Evolutionary conservation across 352 stramenopile genomes (phyloP).

Genomic region (Globisporangium spiculum): DNA sequence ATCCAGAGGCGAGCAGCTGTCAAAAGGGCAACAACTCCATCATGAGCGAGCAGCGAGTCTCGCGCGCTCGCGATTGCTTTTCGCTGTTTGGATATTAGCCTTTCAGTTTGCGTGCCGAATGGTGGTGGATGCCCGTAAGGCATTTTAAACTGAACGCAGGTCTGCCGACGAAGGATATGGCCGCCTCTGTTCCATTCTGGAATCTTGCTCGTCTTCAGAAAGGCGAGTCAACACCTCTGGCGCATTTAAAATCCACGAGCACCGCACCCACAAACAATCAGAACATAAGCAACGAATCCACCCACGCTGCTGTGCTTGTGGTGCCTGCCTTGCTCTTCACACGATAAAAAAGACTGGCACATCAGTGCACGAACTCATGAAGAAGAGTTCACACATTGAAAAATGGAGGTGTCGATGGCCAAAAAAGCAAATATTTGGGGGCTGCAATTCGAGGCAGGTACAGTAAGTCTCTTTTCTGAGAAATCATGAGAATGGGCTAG

Average conservation of each 20-base stretch:
- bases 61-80: neutral
- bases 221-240: neutral
- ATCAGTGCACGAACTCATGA: too few relatives aligned
- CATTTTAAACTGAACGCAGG: neutral
- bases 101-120: neutral
- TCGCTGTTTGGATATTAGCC: neutral
- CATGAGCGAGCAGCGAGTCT: neutral
- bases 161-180: neutral
- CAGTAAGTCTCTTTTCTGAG: neutral
- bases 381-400: neutral
- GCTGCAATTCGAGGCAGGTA: slow-evolving; percentile 1
- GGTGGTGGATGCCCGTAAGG: neutral
- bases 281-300: neutral
- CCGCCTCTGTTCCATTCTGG: too few relatives aligned
- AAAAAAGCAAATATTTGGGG: neutral
- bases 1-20: neutral
- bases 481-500: slow-evolving; percentile 7
- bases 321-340: neutral
- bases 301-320: too few relatives aligned
- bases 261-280: too few relatives aligned
- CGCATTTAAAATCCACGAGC: neutral
- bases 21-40: neutral
- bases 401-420: neutral
- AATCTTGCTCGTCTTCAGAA: neutral
- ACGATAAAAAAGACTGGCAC: neutral